phyloP scores from a whole-genome alignment of 2,329 filamentous ascomycete genomes.

The Fusarium pseudonygamai region DNA sequence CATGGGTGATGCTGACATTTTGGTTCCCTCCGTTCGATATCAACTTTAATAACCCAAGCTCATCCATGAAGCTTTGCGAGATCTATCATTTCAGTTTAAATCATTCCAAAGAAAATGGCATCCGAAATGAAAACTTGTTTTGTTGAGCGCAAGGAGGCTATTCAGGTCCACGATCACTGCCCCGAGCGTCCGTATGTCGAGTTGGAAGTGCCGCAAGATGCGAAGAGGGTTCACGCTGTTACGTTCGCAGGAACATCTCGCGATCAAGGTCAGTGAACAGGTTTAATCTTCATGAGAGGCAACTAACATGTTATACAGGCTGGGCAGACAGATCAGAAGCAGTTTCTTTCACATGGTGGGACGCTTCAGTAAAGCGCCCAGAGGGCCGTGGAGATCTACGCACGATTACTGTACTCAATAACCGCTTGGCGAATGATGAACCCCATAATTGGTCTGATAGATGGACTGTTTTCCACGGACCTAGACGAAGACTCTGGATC shows the following conservation, averaged over 20 bases:
- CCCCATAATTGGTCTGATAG: not conserved
- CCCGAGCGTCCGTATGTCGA: constrained; percentile 23
- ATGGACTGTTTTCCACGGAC: constrained; percentile 10
- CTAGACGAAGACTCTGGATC: constrained; percentile 12
- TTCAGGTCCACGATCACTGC: constrained; percentile 30
- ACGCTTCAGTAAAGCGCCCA: constrained; percentile 18
- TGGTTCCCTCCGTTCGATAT: not conserved
- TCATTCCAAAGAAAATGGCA: not conserved
- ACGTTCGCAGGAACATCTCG: constrained; percentile 13
- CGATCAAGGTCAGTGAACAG: constrained; percentile 8
- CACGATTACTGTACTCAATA: constrained; percentile 11
- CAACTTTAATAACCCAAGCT: not conserved
- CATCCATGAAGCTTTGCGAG: too few species aligned
- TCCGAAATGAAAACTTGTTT: not conserved
- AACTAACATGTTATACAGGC: not conserved
- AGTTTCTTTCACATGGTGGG: constrained; percentile 30
- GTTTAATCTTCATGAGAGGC: accelerated
- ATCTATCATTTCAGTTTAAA: accelerated
- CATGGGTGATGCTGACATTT: not conserved
- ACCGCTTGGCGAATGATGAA: constrained; percentile 10
- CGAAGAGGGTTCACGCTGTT: constrained; percentile 12
- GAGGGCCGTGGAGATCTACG: constrained; percentile 28
- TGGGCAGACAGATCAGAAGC: constrained; percentile 24
- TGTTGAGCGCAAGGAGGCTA: constrained; percentile 12
- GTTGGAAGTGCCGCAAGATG: constrained; percentile 21